phyloP scores from a whole-genome alignment of 2,329 filamentous ascomycete species.

The Alternaria alternata region DNA sequence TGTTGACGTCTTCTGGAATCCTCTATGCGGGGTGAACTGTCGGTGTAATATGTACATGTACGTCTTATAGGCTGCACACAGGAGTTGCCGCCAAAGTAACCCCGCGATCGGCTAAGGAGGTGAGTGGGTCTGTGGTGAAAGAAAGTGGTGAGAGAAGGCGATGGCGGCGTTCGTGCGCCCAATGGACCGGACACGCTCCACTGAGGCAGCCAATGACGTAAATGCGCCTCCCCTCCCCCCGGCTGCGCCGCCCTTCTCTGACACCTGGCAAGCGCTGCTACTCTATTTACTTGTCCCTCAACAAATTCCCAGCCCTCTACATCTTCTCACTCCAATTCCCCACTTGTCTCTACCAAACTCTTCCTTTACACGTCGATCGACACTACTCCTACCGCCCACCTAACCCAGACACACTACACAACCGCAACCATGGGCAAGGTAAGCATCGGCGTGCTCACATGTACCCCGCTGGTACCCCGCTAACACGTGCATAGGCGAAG shows the following conservation, averaged over 20 bases:
- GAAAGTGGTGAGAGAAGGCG: slow-evolving; percentile 13
- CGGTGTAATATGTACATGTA: slow-evolving; percentile 13
- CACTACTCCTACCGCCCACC: slow-evolving; percentile 18
- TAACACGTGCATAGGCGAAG: slow-evolving; percentile 50
- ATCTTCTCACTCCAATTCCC: slow-evolving; percentile 15
- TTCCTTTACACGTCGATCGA: slow-evolving; percentile 27
- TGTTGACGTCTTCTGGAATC: slow-evolving; percentile 17
- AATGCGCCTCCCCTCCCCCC: slow-evolving; percentile 17
- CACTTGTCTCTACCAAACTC: slow-evolving; percentile 8
- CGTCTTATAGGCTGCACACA: slow-evolving; percentile 14
- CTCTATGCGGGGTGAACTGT: slow-evolving; percentile 10
- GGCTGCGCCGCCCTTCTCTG: slow-evolving; percentile 27
- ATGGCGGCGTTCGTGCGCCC: slow-evolving; percentile 11
- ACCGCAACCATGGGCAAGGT: slow-evolving; percentile 46
- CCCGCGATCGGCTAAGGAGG: neutral
- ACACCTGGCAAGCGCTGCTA: slow-evolving; percentile 36
- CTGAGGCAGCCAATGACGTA: slow-evolving; percentile 34
- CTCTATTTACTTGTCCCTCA: slow-evolving; percentile 37
- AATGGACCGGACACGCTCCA: slow-evolving; percentile 23
- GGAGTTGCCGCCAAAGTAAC: neutral
- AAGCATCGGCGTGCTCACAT: slow-evolving; percentile 12
- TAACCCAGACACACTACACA: slow-evolving; percentile 13
- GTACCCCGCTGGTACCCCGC: slow-evolving; percentile 30
- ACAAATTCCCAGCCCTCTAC: slow-evolving; percentile 27
- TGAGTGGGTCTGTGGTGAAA: slow-evolving; percentile 13